These are phyloP conservation scores for Plasmodium gonderi DNA, from an alignment of 169 alveolate species.

Conservation along the genomic window DNA sequence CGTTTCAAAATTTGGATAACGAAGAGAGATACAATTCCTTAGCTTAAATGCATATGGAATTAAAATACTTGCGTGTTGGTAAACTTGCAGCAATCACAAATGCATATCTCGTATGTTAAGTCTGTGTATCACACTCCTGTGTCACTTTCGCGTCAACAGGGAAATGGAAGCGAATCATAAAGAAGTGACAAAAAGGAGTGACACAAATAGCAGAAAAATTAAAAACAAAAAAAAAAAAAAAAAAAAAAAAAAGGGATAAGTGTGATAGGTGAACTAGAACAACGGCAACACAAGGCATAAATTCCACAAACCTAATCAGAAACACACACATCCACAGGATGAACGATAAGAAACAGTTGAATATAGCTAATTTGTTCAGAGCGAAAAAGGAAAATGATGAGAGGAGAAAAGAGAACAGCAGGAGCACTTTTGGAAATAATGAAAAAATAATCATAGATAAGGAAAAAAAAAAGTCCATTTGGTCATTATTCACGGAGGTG, in stretches of 20 bases:
- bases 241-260: neutral
- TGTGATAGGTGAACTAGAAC: neutral
- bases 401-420: neutral
- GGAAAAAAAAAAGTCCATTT: slow-evolving; percentile 39
- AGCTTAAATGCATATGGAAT: too few relatives aligned
- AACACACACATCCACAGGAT: neutral
- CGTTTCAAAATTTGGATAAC: too few relatives aligned
- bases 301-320: neutral
- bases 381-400: neutral
- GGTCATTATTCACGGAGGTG: slow-evolving; percentile 64
- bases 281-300: neutral
- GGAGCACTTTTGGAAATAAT: neutral
- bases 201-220: neutral
- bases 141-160: too few relatives aligned
- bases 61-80: too few relatives aligned
- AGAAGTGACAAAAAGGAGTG: neutral
- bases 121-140: too few relatives aligned
- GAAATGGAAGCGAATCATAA: too few relatives aligned
- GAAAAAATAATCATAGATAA: slow-evolving; percentile 15
- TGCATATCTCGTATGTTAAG: too few relatives aligned
- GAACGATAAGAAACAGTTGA: neutral
- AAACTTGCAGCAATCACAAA: too few relatives aligned
- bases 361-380: neutral
- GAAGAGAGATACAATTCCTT: too few relatives aligned
- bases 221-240: neutral